Base-by-base conservation (phyloP, 2,329 filamentous ascomycete genomes). In the Neoscytalidium dimidiatum region DNA sequence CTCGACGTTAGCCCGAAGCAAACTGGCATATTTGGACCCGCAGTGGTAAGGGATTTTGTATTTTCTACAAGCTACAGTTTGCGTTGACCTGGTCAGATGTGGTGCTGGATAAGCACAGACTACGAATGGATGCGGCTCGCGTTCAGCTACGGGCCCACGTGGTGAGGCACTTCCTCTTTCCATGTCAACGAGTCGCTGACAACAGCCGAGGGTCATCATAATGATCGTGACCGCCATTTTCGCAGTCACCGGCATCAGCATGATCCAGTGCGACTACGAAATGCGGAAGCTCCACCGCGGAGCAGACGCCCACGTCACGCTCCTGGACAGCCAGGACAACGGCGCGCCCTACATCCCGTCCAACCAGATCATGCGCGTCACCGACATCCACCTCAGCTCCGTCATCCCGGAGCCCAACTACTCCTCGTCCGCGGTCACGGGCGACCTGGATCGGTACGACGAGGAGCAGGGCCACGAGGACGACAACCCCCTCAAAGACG, bases 61-160 rank as follows among this genome's bases (percentile, higher is more conserved):
- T 49, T 17, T 17, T 6, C 17, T 3, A 17, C 53, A 60, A 26
- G 38, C 5, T n/a, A 31, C 14, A n/a, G 26, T n/a, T 7, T 13
- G 14, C 21, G 17, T 21, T 23, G 6, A 13, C 7, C 4, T 29
- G n/a, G 9, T 48, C 64, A 84, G 82, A 77, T 95, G 26, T 96
- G 92, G 92, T 96, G 92, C 74, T 95, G 92, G 92, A 83, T 95
- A 21, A 80, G 83, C 1, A 72, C 79, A 1, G 78, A 85, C 4
- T 93, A 89, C 85, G 89, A 92, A 64, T 84, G 88, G 65, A 86
- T 91, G 75, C 88, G 92, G 41, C 87, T 95, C 65, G 85, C 86
- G 2, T 85, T 87, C 26, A 94, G 94, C 73, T 96, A 95, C 71
- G 88, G 81, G 0, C 89, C 89, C 6, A 83, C 90, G 64, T 91